Conservation (phyloP, 2,329 filamentous ascomycete genomes). For the Chaetomium olivaceum region DNA sequence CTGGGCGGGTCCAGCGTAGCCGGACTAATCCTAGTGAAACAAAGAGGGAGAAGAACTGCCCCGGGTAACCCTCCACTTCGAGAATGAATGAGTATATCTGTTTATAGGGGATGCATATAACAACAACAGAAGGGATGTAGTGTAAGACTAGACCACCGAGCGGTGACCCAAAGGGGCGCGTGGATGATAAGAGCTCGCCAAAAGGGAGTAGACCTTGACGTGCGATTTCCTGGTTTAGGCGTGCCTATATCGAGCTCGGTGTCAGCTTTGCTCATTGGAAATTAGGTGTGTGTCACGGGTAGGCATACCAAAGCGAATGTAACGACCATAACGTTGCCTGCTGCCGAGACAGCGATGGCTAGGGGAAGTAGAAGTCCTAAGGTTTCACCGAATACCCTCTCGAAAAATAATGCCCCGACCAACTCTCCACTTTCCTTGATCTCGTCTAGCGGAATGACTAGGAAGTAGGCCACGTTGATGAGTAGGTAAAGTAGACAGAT, state of each 20-base stretch:
- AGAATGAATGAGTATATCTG: conserved; percentile 73
- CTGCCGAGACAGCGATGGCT: conserved; percentile 66
- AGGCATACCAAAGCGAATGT: conserved; percentile 63
- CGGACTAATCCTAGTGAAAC: conserved; percentile 60
- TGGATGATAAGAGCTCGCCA: conserved; percentile 60
- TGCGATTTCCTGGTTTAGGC: conserved; percentile 72
- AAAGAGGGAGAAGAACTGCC: conserved; percentile 60
- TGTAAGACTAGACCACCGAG: conserved; percentile 68
- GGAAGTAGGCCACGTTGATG: conserved; percentile 62
- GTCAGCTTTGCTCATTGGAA: neutral
- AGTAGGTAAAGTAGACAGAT: conserved; percentile 66
- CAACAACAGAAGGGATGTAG: conserved; percentile 66
- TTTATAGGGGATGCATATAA: conserved; percentile 64
- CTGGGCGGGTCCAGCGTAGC: conserved; percentile 59
- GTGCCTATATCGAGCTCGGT: conserved; percentile 48
- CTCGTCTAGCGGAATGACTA: conserved; percentile 66
- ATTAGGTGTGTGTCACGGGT: too few species aligned
- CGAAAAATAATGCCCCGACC: conserved; percentile 68
- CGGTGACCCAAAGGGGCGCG: conserved; percentile 66
- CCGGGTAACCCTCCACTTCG: conserved; percentile 69
- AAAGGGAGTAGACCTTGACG: conserved; percentile 70
- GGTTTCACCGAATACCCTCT: conserved; percentile 59
- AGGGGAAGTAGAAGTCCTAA: conserved; percentile 62
- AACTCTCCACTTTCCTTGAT: conserved; percentile 67
- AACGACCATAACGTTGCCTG: conserved; percentile 72